These are phyloP conservation scores for Aegilops sharonensis DNA, from an alignment of 176 grass and related monocot species.

Conservation along the genomic window DNA sequence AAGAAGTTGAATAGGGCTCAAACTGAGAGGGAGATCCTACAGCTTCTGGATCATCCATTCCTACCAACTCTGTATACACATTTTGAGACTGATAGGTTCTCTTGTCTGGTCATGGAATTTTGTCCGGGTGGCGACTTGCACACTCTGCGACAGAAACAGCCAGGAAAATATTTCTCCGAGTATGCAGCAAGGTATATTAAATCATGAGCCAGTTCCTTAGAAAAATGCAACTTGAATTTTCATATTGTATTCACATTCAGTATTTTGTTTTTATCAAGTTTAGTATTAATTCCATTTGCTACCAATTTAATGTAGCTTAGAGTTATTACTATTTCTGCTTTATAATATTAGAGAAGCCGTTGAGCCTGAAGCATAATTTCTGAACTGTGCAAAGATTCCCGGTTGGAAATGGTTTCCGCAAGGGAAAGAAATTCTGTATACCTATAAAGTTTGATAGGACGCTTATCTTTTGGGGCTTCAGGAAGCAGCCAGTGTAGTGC, in stretches of 20 bases:
- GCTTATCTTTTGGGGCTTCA: background rate
- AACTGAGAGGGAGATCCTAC: constrained; percentile 87
- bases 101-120: constrained; percentile 96
- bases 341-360: constrained; percentile 1
- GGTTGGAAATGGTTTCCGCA: background rate
- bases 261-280: background rate
- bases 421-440: background rate
- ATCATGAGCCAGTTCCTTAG: background rate
- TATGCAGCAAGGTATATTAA: constrained; percentile 73
- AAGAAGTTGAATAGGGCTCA: constrained; percentile 92
- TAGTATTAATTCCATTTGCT: background rate
- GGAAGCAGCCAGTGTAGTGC: background rate
- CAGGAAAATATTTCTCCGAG: constrained; percentile 85
- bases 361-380: background rate
- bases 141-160: constrained; percentile 78
- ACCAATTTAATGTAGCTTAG: background rate
- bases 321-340: background rate
- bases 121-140: constrained; percentile 94
- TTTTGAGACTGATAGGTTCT: constrained; percentile 91
- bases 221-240: constrained; percentile 6
- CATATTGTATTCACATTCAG: constrained; percentile 12
- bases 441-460: background rate
- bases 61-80: constrained; percentile 86
- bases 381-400: background rate
- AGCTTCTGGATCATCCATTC: constrained; percentile 88